Evolutionary conservation across 176 grass and related monocot genomes (phyloP), one percentile per base, ranked within the genome.

Genomic region (Oryza officinalis): DNA sequence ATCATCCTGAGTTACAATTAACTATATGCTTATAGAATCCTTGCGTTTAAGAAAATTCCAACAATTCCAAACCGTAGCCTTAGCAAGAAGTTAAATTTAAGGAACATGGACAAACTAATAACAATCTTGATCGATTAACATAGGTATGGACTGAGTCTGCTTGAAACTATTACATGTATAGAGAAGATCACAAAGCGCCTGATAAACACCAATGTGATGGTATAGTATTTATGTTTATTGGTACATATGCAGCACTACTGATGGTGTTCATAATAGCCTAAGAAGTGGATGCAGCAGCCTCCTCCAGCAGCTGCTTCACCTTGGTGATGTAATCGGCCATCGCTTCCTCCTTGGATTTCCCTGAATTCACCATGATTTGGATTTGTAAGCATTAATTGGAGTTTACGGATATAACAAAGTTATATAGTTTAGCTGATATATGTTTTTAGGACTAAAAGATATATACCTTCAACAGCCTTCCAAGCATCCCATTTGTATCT

Each of bases 401-500:
- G 45, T 44, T 72, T 38, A 35, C 3, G 26, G 12, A 44, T 6
- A 25, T 5, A 38, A 37, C 12, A 32, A 57, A 57, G 20, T 57
- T 18, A 25, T 11, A 20, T 46, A 67, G 22, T 80, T 80, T 80
- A 25, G 20, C 8, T 61, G 8, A 6, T 8, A 67, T 10, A 45
- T 43, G 37, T 13, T 33, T 18, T 65, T 43, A 11, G 26, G 10
- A 14, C 3, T 3, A 13, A 1, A 44, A 30, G 25, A 14, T 12
- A 44, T 67, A 98, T 67, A 98, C 91, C 92, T 95, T 98, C 88
- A 30, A 90, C 86, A 5, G 82, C 68, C 76, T 95, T 95, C 93
- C 96, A 98, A 60, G 93, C 89, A 81, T 98, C 91, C 93, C 93
- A 98, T 50, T 98, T 98, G 61, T 89, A 89, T 77, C 59, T 90